Conservation (phyloP, 257 asterid genomes). For the Plectranthus barbatus region DNA sequence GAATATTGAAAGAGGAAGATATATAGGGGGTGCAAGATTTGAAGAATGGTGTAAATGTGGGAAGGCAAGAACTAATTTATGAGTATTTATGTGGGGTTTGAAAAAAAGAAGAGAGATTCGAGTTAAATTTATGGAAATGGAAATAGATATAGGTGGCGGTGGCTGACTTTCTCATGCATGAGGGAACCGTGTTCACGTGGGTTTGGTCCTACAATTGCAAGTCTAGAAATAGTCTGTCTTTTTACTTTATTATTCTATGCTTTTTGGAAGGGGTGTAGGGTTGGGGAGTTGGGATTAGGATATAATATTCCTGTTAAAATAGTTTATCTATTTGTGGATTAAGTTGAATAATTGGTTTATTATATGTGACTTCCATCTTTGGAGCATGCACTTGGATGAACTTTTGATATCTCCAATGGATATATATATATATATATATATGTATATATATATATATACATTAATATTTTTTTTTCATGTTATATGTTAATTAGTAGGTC, state of each 20-base stretch:
- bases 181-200: constrained; percentile 69
- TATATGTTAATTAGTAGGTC: no score
- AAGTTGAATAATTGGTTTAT: constrained; percentile 36
- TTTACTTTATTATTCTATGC: constrained; percentile 4
- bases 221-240: constrained; percentile 23
- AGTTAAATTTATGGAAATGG: background rate
- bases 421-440: no score
- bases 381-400: constrained; percentile 54
- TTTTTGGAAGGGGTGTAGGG: constrained; percentile 1
- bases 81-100: constrained; percentile 27
- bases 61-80: constrained; percentile 5
- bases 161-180: constrained; percentile 63
- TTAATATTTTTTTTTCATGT: no score
- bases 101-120: background rate
- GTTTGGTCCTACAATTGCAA: constrained; percentile 51
- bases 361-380: constrained; percentile 27
- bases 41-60: constrained; percentile 7
- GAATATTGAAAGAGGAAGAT: constrained; percentile 1
- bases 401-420: no score
- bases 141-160: constrained; percentile 23
- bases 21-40: background rate
- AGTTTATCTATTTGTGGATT: constrained; percentile 40
- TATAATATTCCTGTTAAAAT: constrained; percentile 18
- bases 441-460: no score
- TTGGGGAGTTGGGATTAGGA: background rate